Evolutionary conservation across 2,329 filamentous ascomycete genomes (phyloP), one percentile per base, ranked within the genome.

Genomic region (Blastomyces parvus): DNA sequence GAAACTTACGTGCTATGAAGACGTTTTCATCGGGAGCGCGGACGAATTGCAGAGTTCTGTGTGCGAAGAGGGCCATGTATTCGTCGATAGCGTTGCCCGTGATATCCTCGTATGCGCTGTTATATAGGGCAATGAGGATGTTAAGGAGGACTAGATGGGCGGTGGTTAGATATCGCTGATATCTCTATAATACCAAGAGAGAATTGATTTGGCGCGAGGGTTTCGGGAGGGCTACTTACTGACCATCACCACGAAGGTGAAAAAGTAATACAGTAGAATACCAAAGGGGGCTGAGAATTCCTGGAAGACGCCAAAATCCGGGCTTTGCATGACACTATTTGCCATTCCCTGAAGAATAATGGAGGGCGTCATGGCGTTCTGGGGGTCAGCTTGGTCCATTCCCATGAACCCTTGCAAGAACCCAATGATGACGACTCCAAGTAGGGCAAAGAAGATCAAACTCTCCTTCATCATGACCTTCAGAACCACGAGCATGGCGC

Each of bases 1-100:
- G 19, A 30, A 14, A 70, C 76, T 68, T 71, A 80, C 78, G 94
- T 0, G 94, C 87, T 70, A 99, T 96, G 77, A 94, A 99, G 62
- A 99, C 94, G 69, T 99, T 99, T 75, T 99, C 94, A 70, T 99
- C 94, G 0, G 94, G 94, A 0, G 94, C 94, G 59, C 94, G 90
- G 22, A 97, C 90, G 71, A 97, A 99, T 71, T 96, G 91, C 83
- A 97, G 90, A 0, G 94, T 97, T 77, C 96, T 96, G 69, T 95
- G 89, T 0, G 90, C 84, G 76, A 96, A 97, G 3, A 97, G 84
- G 0, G 91, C 93, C 74, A 99, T 87, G 76, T 91, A 99, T 75
- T 99, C 94, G 74, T 99, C 94, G 67, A 91, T 88, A 4, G 94
- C 91, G 72, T 99, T 89, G 56, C 89, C 87, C 70, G 92, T 95